These are phyloP conservation scores for Allantophomopsis lycopodina DNA, from an alignment of 2,329 filamentous ascomycete genomes.

Conservation along the genomic window DNA sequence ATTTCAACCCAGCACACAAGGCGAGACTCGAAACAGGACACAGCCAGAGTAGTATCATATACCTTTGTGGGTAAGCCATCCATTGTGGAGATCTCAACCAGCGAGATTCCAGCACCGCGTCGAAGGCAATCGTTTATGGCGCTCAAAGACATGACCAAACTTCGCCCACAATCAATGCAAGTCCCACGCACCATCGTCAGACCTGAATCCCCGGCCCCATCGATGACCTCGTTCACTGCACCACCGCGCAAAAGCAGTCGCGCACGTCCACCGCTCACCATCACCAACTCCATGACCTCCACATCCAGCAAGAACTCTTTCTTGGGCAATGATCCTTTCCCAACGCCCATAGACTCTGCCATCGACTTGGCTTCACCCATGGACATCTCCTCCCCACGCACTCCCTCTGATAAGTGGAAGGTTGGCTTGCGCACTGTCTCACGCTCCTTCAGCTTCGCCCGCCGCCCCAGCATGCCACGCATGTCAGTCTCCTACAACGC, in stretches of 20 bases:
- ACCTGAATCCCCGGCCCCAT: too few relatives aligned
- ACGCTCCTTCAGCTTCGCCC: constrained; percentile 7
- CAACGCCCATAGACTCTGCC: too few relatives aligned
- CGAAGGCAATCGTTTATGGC: too few relatives aligned
- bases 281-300: constrained; percentile 4
- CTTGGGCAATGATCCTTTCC: constrained; percentile 13
- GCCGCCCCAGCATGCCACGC: constrained; percentile 7
- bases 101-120: neutral
- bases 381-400: too few relatives aligned
- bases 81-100: constrained; percentile 26
- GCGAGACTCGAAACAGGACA: constrained; percentile 24
- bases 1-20: constrained; percentile 13
- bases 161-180: too few relatives aligned
- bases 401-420: too few relatives aligned
- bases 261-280: constrained; percentile 2
- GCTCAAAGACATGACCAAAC: too few relatives aligned
- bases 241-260: neutral
- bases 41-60: constrained; percentile 41
- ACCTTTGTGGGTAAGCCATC: constrained; percentile 43
- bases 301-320: constrained; percentile 5
- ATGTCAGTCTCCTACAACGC: too few relatives aligned
- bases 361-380: too few relatives aligned
- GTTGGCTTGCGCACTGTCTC: constrained; percentile 6
- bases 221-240: neutral
- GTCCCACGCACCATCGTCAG: too few relatives aligned